Conservation (phyloP, 75 land plant genomes). For the Ceratopteris richardii region DNA sequence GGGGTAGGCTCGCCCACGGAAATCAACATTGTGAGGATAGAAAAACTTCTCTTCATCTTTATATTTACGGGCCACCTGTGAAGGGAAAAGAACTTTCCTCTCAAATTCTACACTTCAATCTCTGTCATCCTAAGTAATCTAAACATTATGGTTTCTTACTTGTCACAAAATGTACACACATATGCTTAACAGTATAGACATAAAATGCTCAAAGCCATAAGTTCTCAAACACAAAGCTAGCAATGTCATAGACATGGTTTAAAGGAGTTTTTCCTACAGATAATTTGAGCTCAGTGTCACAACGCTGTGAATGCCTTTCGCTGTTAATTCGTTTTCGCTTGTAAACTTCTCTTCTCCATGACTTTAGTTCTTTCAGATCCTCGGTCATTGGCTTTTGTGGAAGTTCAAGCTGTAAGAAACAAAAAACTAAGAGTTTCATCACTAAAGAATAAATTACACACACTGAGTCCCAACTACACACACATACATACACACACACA, state of each 20-base stretch:
- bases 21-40: slow-evolving; percentile 93
- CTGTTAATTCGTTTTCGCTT: slow-evolving; percentile 61
- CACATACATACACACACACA: no score
- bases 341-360: slow-evolving; percentile 45
- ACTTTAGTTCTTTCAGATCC: slow-evolving; percentile 35
- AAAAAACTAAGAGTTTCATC: not conserved
- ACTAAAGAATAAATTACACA: not conserved
- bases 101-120: not conserved
- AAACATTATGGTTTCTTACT: no score
- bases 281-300: slow-evolving; percentile 82
- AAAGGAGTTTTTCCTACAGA: slow-evolving; percentile 37
- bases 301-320: slow-evolving; percentile 77
- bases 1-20: slow-evolving; percentile 86
- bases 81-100: not conserved
- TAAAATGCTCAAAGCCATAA: not conserved
- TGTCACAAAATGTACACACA: no score
- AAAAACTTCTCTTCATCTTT: slow-evolving; percentile 71
- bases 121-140: no score
- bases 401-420: slow-evolving; percentile 44
- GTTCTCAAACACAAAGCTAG: not conserved
- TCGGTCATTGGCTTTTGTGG: slow-evolving; percentile 52
- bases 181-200: no score
- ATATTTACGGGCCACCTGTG: slow-evolving; percentile 76
- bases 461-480: no score
- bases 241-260: not conserved